These are phyloP conservation scores for Coprinopsis marcescibilis DNA, from an alignment of 768 basidiomycete species.

Conservation along the genomic window DNA sequence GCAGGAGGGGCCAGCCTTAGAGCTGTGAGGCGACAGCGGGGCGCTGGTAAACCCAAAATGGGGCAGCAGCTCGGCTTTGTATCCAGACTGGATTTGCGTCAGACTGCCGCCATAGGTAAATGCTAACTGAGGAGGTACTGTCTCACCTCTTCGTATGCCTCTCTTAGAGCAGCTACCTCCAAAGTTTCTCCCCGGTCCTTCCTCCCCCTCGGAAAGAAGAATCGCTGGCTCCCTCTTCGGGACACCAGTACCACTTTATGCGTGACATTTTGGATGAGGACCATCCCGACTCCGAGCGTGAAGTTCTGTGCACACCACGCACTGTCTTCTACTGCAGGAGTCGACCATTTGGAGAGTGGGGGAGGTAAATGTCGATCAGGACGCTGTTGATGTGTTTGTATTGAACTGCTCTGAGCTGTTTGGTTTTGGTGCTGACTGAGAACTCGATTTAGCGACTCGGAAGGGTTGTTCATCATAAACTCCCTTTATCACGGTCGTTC, in stretches of 20 bases:
- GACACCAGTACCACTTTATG: constrained; percentile 47
- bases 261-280: constrained; percentile 55
- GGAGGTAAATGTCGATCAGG: too few relatives aligned
- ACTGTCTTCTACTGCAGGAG: constrained; percentile 35
- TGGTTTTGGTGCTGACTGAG: too few relatives aligned
- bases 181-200: constrained; percentile 64
- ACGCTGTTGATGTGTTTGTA: too few relatives aligned
- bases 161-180: constrained; percentile 53
- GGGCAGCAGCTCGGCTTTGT: constrained; percentile 40
- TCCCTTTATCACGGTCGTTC: too few relatives aligned
- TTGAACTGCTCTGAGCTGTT: too few relatives aligned
- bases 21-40: too few relatives aligned
- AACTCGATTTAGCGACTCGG: too few relatives aligned
- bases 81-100: constrained; percentile 38
- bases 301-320: constrained; percentile 47
- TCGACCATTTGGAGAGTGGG: constrained; percentile 34
- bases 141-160: constrained; percentile 65
- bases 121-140: neutral
- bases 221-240: constrained; percentile 32
- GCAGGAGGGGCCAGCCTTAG: constrained; percentile 29
- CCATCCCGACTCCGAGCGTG: constrained; percentile 56
- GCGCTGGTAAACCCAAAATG: constrained; percentile 35
- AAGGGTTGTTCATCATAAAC: too few relatives aligned
- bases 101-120: neutral
- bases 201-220: constrained; percentile 59